Base-by-base conservation (phyloP, 306 rosid genomes). In the Lathyrus sativus region DNA sequence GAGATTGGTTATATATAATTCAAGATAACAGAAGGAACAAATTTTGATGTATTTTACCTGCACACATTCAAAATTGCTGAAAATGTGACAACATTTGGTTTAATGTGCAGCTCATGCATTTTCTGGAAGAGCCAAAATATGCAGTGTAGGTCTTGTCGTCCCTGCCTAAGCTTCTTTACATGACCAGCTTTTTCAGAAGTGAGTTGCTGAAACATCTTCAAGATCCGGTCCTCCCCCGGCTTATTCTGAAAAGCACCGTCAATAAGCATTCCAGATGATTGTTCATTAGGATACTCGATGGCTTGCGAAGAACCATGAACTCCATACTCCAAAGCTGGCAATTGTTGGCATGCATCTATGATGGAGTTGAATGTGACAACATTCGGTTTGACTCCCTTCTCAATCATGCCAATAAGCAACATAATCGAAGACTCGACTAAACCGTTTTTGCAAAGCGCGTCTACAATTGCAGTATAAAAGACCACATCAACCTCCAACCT, bases 21-120 rank as follows among this genome's bases (percentile, higher is more conserved):
- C 7, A 61, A 28, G 51, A 46, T 5, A 22, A 51, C 24, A 19
- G 35, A 68, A 35, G 46, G 33, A 67, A 74, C 43, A 31, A 28
- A 28, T 41, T 41, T 14, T 55, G 38, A 65, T 38, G 57, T 17
- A 37, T 4, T 39, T 82, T 82, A 93, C 99, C 99, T 90, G 99
- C 99, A 90, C 39, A 95, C 97, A 75, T 90, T 93, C 79, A 93
- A 75, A 73, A 87, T 93, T 48, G 97, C 99, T 2, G 98, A 93
- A 88, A 81, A 81, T 43, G 85, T 81, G 74, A 81, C 85, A 17
- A 81, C 85, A 51, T 81, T 81, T 14, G 85, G 85, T 41, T 81
- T 81, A 11, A 81, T 73, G 38, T 73, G 56, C 77, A 77, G 54
- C 42, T 77, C 77, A 11, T 77, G 77, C 98, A 93, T 93, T 76